Conservation (phyloP, 495 filamentous ascomycete species). For the Penicillium turbatum region DNA sequence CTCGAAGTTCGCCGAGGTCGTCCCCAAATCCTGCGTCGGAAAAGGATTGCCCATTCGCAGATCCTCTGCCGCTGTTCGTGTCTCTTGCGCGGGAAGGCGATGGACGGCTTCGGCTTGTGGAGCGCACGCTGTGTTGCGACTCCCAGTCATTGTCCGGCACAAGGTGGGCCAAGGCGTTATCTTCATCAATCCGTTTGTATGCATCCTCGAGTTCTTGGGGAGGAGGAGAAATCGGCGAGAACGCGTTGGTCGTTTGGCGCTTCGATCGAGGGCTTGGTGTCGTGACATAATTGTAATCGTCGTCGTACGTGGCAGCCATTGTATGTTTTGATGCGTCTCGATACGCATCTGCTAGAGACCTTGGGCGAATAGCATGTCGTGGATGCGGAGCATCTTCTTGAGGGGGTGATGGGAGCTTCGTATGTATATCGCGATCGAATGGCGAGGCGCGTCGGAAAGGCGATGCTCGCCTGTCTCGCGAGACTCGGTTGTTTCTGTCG, state of each 20-base stretch:
- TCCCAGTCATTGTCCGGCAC: conserved; percentile 30
- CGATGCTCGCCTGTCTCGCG: conserved; percentile 25
- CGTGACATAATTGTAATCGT: conserved; percentile 19
- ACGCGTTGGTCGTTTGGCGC: conserved; percentile 8
- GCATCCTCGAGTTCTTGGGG: conserved; percentile 41
- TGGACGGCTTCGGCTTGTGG: conserved; percentile 20
- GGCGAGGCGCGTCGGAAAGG: conserved; percentile 36
- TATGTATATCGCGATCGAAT: conserved; percentile 30
- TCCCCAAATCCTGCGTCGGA: conserved; percentile 29
- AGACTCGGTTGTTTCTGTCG: conserved; percentile 10
- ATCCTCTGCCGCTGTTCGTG: conserved; percentile 8
- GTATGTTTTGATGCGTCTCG: conserved; percentile 27
- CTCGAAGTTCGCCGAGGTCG: conserved; percentile 28
- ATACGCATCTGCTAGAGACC: conserved; percentile 39
- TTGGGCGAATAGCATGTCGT: conserved; percentile 33
- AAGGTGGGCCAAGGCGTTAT: conserved; percentile 36
- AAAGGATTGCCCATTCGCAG: conserved; percentile 13
- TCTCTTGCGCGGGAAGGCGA: conserved; percentile 26
- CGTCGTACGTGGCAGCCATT: conserved; percentile 4
- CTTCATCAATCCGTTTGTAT: conserved; percentile 45
- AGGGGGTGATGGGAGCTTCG: conserved; percentile 28
- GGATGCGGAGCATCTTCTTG: conserved; percentile 27
- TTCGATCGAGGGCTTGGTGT: conserved; percentile 19
- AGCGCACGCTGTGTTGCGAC: conserved; percentile 3
- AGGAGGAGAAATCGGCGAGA: conserved; percentile 31